These are phyloP conservation scores for Penicillium macrosclerotiorum DNA, from an alignment of 495 filamentous ascomycete genomes.

Conservation along the genomic window DNA sequence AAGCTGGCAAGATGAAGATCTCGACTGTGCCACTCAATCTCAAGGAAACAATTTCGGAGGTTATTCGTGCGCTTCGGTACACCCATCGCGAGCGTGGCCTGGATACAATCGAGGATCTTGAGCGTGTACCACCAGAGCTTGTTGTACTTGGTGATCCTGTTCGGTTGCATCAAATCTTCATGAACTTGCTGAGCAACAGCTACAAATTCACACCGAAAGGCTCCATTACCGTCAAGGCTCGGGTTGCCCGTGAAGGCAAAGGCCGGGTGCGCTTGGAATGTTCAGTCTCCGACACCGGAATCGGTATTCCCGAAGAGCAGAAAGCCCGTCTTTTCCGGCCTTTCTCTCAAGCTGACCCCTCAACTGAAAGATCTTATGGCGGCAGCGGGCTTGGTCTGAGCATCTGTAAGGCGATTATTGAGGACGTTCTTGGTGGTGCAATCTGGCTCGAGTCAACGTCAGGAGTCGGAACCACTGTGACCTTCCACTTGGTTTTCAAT, in stretches of 20 bases:
- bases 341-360: conserved; percentile 86
- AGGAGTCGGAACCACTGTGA: conserved; percentile 78
- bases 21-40: conserved; percentile 82
- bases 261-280: conserved; percentile 72
- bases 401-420: conserved; percentile 93
- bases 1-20: conserved; percentile 94
- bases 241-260: conserved; percentile 64
- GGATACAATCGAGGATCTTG: conserved; percentile 68
- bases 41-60: conserved; percentile 81
- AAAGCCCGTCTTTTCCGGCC: conserved; percentile 82
- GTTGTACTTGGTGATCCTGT: conserved; percentile 90
- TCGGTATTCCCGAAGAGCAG: conserved; percentile 81
- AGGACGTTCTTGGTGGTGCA: conserved; percentile 81
- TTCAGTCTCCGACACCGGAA: conserved; percentile 87
- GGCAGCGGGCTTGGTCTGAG: conserved; percentile 87
- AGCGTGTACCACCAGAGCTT: conserved; percentile 62
- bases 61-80: conserved; percentile 80
- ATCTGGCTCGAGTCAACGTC: conserved; percentile 79
- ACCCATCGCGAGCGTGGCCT: conserved; percentile 77
- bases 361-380: conserved; percentile 83
- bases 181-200: conserved; percentile 89
- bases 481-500: conserved; percentile 77
- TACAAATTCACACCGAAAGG: conserved; percentile 91
- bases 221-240: conserved; percentile 75
- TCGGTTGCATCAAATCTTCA: conserved; percentile 86